A percentile compares a stretch with the other conserved stretches of the same genome.
These are phyloP conservation scores for Periconia digitata DNA, from an alignment of 2,329 filamentous ascomycete genomes.

Conservation along the genomic window DNA sequence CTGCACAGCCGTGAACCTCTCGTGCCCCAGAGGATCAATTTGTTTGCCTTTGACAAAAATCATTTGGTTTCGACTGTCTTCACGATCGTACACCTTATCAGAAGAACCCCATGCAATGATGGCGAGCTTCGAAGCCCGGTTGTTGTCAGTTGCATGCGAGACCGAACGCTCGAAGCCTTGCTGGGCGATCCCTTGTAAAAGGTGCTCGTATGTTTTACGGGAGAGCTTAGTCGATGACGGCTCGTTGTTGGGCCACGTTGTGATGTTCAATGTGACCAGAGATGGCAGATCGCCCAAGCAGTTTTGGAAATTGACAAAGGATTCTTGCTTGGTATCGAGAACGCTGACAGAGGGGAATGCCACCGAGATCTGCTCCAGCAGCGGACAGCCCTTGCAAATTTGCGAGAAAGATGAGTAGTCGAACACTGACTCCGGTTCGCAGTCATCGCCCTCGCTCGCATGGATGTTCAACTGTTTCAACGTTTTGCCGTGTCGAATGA, in stretches of 20 bases:
- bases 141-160: slow-evolving; percentile 27
- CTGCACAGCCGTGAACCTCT: slow-evolving; percentile 45
- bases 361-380: slow-evolving; percentile 50
- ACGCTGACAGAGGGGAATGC: slow-evolving; percentile 51
- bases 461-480: slow-evolving; percentile 50
- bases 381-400: slow-evolving; percentile 48
- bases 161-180: slow-evolving; percentile 38
- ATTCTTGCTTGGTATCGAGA: slow-evolving; percentile 43
- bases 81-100: slow-evolving; percentile 51
- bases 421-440: slow-evolving; percentile 49
- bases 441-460: slow-evolving; percentile 40
- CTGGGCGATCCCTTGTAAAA: slow-evolving; percentile 46
- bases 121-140: slow-evolving; percentile 42
- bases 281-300: slow-evolving; percentile 42
- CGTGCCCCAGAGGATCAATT: slow-evolving; percentile 45
- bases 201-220: slow-evolving; percentile 48
- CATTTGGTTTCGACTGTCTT: slow-evolving; percentile 50
- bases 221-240: slow-evolving; percentile 45
- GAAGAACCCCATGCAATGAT: slow-evolving; percentile 51
- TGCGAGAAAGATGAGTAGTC: slow-evolving; percentile 47
- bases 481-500: slow-evolving; percentile 50
- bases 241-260: slow-evolving; percentile 51
- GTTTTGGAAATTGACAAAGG: slow-evolving; percentile 47
- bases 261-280: slow-evolving; percentile 51
- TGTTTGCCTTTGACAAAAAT: slow-evolving; percentile 50